Conservation (phyloP, 2,329 filamentous ascomycete genomes). For the Aspergillus luchuensis region DNA sequence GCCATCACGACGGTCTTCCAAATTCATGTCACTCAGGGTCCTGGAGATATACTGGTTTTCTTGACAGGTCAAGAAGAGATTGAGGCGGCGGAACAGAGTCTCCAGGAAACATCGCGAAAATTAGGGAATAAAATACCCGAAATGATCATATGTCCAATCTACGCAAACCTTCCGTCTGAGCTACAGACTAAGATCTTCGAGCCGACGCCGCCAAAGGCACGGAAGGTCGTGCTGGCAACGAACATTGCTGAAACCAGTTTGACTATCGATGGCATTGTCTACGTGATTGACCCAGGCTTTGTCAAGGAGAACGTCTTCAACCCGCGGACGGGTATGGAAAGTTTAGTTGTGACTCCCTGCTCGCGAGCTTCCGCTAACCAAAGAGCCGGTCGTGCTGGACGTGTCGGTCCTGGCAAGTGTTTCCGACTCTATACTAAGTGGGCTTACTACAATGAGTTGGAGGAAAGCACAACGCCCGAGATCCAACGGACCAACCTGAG, state of each 20-base stretch:
- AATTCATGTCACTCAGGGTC: constrained; percentile 83
- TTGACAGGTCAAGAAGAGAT: constrained; percentile 97
- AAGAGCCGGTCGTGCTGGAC: constrained; percentile 85
- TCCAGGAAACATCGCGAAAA: constrained; percentile 83
- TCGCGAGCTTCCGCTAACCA: constrained; percentile 92
- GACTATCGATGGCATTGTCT: constrained; percentile 94
- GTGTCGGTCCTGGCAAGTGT: constrained; percentile 88
- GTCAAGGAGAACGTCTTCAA: constrained; percentile 96
- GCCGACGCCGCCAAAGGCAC: constrained; percentile 77
- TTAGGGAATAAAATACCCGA: constrained; percentile 82
- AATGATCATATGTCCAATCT: constrained; percentile 88
- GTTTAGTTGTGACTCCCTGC: constrained; percentile 85
- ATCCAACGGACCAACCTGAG: constrained; percentile 90
- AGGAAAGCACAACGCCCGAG: constrained; percentile 87
- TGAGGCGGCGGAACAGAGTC: constrained; percentile 78
- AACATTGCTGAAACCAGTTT: constrained; percentile 97
- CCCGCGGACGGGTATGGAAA: constrained; percentile 87
- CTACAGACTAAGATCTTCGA: constrained; percentile 93
- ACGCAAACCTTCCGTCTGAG: constrained; percentile 88
- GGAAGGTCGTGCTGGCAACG: constrained; percentile 91
- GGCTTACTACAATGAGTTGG: constrained; percentile 92
- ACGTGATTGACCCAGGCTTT: constrained; percentile 93
- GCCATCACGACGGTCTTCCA: constrained; percentile 93
- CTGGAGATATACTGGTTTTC: constrained; percentile 91
- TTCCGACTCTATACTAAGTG: constrained; percentile 93